These are phyloP conservation scores for Botryotinia globosa DNA, from an alignment of 2,329 filamentous ascomycete genomes.

Conservation along the genomic window DNA sequence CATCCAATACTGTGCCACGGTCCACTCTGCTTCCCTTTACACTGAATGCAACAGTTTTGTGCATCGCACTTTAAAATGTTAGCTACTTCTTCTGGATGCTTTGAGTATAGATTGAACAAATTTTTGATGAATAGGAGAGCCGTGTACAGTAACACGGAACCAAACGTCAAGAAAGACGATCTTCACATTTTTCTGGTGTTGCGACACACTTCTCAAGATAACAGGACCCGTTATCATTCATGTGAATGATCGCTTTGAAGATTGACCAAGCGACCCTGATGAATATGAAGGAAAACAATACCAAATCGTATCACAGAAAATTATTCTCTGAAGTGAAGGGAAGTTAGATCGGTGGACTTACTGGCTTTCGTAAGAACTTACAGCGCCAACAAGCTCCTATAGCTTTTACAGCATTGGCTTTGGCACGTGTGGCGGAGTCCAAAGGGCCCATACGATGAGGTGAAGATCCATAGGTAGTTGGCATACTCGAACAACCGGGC, in stretches of 20 bases:
- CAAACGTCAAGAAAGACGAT: not conserved
- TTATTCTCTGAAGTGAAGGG: not conserved
- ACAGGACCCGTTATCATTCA: too few species aligned
- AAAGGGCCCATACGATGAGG: slow-evolving; percentile 17
- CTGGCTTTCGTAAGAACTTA: slow-evolving; percentile 23
- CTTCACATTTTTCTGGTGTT: not conserved
- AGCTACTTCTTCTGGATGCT: not conserved
- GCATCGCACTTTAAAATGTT: slow-evolving; percentile 8
- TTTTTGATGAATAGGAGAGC: not conserved
- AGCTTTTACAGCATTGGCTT: slow-evolving; percentile 24
- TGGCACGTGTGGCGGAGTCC: slow-evolving; percentile 19
- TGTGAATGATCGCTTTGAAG: not conserved
- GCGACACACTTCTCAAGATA: not conserved
- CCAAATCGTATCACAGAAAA: not conserved
- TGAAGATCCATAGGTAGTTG: slow-evolving; percentile 10
- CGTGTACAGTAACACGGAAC: not conserved
- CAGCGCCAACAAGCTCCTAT: slow-evolving; percentile 27
- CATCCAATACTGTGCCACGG: slow-evolving; percentile 24
- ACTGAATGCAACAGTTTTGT: slow-evolving; percentile 20
- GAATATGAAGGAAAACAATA: not conserved
- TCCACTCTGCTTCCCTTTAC: slow-evolving; percentile 14
- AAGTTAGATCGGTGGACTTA: not conserved
- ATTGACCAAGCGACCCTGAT: accelerated
- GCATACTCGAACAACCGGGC: slow-evolving; percentile 8
- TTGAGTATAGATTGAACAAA: too few species aligned